Base-by-base conservation (phyloP, 2,329 filamentous ascomycete genomes). In the Huntiella moniliformis region DNA sequence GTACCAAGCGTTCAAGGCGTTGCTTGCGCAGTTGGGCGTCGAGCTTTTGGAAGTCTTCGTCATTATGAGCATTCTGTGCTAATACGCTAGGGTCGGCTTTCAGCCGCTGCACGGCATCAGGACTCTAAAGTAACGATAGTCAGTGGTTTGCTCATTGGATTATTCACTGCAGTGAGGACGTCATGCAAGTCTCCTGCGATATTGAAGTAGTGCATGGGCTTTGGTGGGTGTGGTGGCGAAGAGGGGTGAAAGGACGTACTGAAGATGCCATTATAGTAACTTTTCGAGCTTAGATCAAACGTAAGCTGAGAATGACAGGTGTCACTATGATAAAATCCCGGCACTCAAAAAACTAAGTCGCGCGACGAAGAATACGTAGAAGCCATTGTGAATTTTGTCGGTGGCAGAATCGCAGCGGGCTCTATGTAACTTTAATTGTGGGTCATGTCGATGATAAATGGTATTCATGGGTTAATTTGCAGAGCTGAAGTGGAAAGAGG, bases 11-110 rank as follows among this genome's bases (percentile, higher is more conserved):
- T 40, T 47, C 38, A 15, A 52, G 42, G n/a, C 50, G 40, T 38
- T 50, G 41, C 38, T 51, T 47, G 18, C 48, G 50, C 13, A 51
- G 50, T 36, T 50, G 40, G 18, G 44, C 39, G 33, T 51, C 46
- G n/a, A 46, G 11, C 17, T 44, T 45, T 17, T 52, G 42, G 47
- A 54, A 46, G 44, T 53, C 39, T 44, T 31, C 46, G 46, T 33
- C 51, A 39, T 45, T 51, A 15, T 38, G n/a, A 8, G 36, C 40
- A 15, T 46, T 37, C 28, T 53, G 51, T 43, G 50, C 43, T 13
- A 51, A 32, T 38, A 38, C 32, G 18, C 44, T 46, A 22, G 50
- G 46, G 17, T 51, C 47, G n/a, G 50, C 47, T 13, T 40, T 42
- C 7, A 50, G 42, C 42, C 49, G 43, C 38, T 44, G 46, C 17